A percentile compares a stretch with the other conserved stretches of the same genome.
Evolutionary conservation across 306 rosid genomes (phyloP).

Genomic region (Coriaria nepalensis): DNA sequence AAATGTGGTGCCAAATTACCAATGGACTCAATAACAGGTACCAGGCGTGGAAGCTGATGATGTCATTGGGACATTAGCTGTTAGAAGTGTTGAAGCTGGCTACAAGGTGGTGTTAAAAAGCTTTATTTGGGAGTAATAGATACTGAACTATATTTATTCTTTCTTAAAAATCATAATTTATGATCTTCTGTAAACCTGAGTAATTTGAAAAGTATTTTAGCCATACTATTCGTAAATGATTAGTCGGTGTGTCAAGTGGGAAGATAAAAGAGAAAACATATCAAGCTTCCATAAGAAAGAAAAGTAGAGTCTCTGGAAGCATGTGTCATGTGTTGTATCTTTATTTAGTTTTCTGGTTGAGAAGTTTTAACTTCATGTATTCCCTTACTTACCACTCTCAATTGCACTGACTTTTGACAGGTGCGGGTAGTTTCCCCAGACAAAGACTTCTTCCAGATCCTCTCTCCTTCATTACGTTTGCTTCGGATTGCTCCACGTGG

Average conservation of each 20-base stretch:
- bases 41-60: conserved; percentile 99
- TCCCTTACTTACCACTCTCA: conserved; percentile 14
- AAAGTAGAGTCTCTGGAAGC: too few relatives aligned
- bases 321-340: too few relatives aligned
- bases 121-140: too few relatives aligned
- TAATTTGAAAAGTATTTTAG: too few relatives aligned
- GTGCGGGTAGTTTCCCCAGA: conserved; percentile 98
- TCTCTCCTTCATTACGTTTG: conserved; percentile 87
- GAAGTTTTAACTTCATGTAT: not conserved
- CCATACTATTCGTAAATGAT: too few relatives aligned
- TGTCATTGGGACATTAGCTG: conserved; percentile 92
- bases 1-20: conserved; percentile 13
- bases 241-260: too few relatives aligned
- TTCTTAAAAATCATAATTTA: too few relatives aligned
- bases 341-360: too few relatives aligned
- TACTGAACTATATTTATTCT: too few relatives aligned
- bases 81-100: conserved; percentile 67
- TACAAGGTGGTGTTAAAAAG: conserved; percentile 49
- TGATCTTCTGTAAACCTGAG: too few relatives aligned
- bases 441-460: conserved; percentile 88
- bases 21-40: conserved; percentile 43
- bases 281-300: too few relatives aligned
- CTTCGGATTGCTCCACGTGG: conserved; percentile 96
- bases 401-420: conserved; percentile 29
- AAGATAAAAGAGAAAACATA: too few relatives aligned